phyloP scores from a whole-genome alignment of 345 rosid species.

The Hypericum perforatum region DNA sequence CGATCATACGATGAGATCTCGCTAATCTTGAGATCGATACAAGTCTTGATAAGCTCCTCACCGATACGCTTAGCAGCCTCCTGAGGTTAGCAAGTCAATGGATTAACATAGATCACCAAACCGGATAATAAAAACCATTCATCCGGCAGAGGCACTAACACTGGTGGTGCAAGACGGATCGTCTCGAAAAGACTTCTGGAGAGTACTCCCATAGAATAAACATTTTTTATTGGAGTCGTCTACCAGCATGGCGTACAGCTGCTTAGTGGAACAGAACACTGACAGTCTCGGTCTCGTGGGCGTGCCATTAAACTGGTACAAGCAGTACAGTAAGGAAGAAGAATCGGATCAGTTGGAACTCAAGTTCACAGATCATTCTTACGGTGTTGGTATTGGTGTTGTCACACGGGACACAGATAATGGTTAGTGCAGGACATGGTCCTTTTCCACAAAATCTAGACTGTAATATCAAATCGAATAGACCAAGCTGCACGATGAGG shows the following conservation, averaged over 20 bases:
- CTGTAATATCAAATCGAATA: no score
- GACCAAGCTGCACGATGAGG: no score
- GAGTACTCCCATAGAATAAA: constrained; percentile 67
- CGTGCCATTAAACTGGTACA: constrained; percentile 54
- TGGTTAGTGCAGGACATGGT: no score
- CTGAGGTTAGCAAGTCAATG: constrained; percentile 23
- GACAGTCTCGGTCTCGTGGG: constrained; percentile 65
- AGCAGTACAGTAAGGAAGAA: no score
- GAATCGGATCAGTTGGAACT: background rate
- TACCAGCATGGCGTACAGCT: constrained; percentile 76
- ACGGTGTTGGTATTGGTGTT: no score
- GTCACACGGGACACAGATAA: no score
- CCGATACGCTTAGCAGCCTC: constrained; percentile 80
- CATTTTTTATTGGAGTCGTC: constrained; percentile 79
- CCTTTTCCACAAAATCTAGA: no score
- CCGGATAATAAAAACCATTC: background rate
- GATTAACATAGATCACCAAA: background rate
- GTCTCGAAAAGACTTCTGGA: constrained; percentile 65
- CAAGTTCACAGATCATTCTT: background rate
- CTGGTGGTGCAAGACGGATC: constrained; percentile 41
- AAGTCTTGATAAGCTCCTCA: constrained; percentile 67
- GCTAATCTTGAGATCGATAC: constrained; percentile 43
- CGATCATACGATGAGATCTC: constrained; percentile 77
- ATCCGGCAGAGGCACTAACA: constrained; percentile 35
- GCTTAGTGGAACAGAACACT: constrained; percentile 84